These are phyloP conservation scores for Aschersonia sp. DNA, from an alignment of 2,329 filamentous ascomycete species.

Conservation along the genomic window DNA sequence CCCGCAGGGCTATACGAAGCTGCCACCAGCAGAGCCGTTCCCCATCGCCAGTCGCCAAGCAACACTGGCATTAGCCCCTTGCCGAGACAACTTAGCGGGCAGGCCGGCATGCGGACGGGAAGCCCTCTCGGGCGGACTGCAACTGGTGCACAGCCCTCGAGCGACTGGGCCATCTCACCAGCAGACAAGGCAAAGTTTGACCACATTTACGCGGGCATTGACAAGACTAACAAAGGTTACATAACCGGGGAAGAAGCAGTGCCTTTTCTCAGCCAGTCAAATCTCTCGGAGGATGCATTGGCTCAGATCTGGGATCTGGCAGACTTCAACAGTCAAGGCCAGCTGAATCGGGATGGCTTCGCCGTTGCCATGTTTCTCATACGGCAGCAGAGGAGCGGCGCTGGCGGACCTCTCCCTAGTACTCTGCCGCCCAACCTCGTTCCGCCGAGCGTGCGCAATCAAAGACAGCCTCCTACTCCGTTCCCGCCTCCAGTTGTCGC, in stretches of 20 bases:
- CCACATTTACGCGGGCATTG: conserved; percentile 68
- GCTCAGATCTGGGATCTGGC: conserved; percentile 96
- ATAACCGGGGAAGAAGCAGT: conserved; percentile 94
- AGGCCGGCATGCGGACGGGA: conserved; percentile 46
- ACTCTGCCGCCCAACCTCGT: conserved; percentile 69
- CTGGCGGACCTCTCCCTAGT: conserved; percentile 49
- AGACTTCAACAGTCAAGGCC: conserved; percentile 82
- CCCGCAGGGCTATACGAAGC: conserved; percentile 84
- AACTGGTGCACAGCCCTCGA: conserved; percentile 25
- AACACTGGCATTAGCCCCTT: conserved; percentile 48
- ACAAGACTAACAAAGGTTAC: conserved; percentile 65
- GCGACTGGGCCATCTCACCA: conserved; percentile 70
- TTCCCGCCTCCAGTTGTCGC: conserved; percentile 30
- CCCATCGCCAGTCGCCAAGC: conserved; percentile 34
- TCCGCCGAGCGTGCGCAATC: conserved; percentile 69
- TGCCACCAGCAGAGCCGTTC: conserved; percentile 51
- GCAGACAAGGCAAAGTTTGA: conserved; percentile 83
- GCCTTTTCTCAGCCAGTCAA: conserved; percentile 83
- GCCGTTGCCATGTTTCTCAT: conserved; percentile 97
- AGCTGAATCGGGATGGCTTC: conserved; percentile 78
- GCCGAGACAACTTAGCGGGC: conserved; percentile 69
- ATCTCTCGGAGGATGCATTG: conserved; percentile 72
- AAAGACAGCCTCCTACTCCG: conserved; percentile 12
- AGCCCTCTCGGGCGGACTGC: conserved; percentile 41
- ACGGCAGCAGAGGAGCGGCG: conserved; percentile 67